Base-by-base conservation (phyloP, 192 early-diverging fungal genomes). In the Glomus cerebriforme region DNA sequence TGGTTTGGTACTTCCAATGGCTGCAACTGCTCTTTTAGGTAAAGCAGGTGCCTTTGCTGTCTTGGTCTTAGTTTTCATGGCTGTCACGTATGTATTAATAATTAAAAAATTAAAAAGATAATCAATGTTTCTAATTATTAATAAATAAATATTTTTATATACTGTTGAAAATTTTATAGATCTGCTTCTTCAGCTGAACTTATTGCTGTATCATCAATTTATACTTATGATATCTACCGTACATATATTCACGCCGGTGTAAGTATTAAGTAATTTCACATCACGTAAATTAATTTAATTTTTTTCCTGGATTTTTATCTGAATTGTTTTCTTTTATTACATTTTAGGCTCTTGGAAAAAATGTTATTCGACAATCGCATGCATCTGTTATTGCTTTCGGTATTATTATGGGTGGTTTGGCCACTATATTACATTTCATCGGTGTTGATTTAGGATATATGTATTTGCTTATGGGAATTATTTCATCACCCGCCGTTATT, bases 131-230 rank as follows among this genome's bases (percentile, higher is more conserved):
- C 88, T 78, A 71, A 81, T 93, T 37, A 92, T 92, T 79, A 82
- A 86, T 34, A 31, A 27, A 73, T 29, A 0, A 31, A 29, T 17
- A 29, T 27, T 35, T 26, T 47, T 6, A n/a, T 45, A 1, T 10
- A 10, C 39, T 39, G 4, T 0, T 39, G 39, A 39, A 12, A 43
- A n/a, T n/a, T 71, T 5, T 54, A 58, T 59, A 73, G 71, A 29
- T 87, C 83, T n/a, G 91, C 92, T n/a, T 79, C 92, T 9, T 93
- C 91, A 60, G 92, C 91, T 10, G 92, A 93, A 67, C 75, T 93
- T 59, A 92, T 93, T 76, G 92, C 92, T 5, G 92, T 93, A n/a
- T 87, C 89, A 29, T 93, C 92, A 12, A 87, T 93, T 49, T 79
- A 86, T 45, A 94, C 92, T 7, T 93, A 93, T 81, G 92, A 93